Conservation (phyloP, 495 filamentous ascomycete genomes). For the Penicillium coprophilum region DNA sequence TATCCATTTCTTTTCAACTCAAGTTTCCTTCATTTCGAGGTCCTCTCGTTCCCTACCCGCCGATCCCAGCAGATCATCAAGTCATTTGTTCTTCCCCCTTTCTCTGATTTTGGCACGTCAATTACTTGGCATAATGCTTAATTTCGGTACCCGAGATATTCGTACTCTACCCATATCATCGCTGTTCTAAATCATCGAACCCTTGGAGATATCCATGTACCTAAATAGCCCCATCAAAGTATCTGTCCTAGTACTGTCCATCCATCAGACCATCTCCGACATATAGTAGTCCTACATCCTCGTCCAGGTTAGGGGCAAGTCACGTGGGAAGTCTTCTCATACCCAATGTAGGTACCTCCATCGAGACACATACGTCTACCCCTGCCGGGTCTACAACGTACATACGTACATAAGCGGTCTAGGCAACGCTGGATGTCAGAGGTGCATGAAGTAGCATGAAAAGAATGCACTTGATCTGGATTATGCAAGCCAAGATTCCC, state of each 20-base stretch:
- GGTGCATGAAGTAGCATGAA: constrained; percentile 3
- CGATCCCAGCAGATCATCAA: background rate
- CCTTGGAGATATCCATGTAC: background rate
- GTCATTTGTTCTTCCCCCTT: background rate
- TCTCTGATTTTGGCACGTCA: background rate
- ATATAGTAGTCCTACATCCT: background rate
- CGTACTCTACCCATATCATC: background rate
- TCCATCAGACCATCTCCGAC: background rate
- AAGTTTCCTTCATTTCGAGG: background rate
- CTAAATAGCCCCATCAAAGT: background rate
- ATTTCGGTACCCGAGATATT: background rate
- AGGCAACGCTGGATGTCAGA: background rate
- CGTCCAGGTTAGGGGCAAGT: constrained; percentile 7
- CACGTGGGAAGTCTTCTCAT: constrained; percentile 6
- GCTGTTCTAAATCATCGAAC: background rate
- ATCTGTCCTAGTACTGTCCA: background rate
- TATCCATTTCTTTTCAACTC: background rate
- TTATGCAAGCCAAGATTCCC: constrained; percentile 12
- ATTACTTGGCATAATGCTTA: constrained; percentile 5
- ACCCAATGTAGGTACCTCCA: background rate
- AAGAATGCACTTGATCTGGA: constrained; percentile 5
- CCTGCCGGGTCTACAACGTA: background rate
- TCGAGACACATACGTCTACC: no score
- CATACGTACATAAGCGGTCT: background rate
- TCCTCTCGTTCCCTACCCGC: background rate